Percentiles rank a stretch among this genome's conserved stretches.
These are phyloP conservation scores for Mycoemilia scoparia DNA, from an alignment of 192 early-diverging fungal species.

Conservation along the genomic window DNA sequence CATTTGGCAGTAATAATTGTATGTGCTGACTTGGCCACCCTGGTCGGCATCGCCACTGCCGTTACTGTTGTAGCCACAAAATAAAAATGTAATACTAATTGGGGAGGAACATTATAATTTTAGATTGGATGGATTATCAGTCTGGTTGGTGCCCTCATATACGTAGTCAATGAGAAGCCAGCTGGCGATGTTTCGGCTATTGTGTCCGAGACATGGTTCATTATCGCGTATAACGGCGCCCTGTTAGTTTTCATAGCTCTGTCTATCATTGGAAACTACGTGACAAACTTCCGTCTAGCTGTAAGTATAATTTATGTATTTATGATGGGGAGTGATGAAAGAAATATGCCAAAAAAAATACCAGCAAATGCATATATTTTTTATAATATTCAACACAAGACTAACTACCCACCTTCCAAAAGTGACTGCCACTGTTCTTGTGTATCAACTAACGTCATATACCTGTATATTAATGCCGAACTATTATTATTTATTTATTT, in stretches of 20 bases:
- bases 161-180: conserved; percentile 16
- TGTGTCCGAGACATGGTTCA: conserved; percentile 23
- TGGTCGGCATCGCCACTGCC: too few species aligned
- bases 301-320: conserved; percentile 12
- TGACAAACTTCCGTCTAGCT: conserved; percentile 26
- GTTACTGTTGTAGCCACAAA: too few species aligned
- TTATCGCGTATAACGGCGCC: conserved; percentile 14
- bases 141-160: conserved; percentile 17
- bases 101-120: too few species aligned
- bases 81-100: too few species aligned
- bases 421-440: too few species aligned
- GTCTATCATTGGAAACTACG: conserved; percentile 12
- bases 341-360: conserved; percentile 4
- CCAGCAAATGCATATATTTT: too few species aligned
- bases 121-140: conserved; percentile 12
- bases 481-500: not conserved
- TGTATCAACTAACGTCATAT: too few species aligned
- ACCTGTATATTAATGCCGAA: conserved; percentile 1
- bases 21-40: too few species aligned
- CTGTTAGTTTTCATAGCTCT: conserved; percentile 9
- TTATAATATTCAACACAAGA: too few species aligned
- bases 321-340: not conserved
- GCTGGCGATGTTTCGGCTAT: too few species aligned
- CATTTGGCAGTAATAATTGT: too few species aligned
- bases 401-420: too few species aligned